Base-by-base conservation (phyloP, 2,329 filamentous ascomycete species). In the Apiospora aurea region DNA sequence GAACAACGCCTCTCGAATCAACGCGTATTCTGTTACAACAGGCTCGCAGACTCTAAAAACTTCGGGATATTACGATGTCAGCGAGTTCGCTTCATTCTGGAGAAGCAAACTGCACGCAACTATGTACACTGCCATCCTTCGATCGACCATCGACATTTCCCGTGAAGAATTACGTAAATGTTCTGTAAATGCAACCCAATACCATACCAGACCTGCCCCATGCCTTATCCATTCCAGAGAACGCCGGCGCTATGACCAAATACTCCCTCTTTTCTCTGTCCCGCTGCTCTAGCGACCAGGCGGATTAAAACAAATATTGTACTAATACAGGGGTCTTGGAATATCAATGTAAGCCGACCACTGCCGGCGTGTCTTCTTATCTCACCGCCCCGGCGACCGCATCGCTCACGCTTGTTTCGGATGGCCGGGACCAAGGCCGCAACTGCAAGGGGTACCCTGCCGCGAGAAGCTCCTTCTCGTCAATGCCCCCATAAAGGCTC, bases 401-500 rank as follows among this genome's bases (percentile, higher is more conserved):
- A 26, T 68, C 66, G n/a, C 66, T 68, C 41, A 47, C 44, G 24
- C 47, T 47, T n/a, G 43, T 47, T n/a, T 68, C 66, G 43, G 41
- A 44, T 4, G 66, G 47, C 34, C 29, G 47, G n/a, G 34, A 64
- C 57, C 57, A 64, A 41, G 68, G 68, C 13, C 47, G 68, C 68
- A 69, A 43, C 68, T 57, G 47, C n/a, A 69, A 29, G 21, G 68
- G 68, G 68, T 69, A 69, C 11, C 68, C 68, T 26, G 68, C 68
- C 5, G 57, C 47, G 47, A 69, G 13, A 18, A 69, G 68, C 4
- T 38, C 68, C 16, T 57, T 41, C 46, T 69, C 68, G 21, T 69
- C 68, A 26, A 69, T 53, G 29, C 46, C 68, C 11, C 68, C 68
- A 18, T 69, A 69, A 11, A 51, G 68, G 47, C 68, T 69, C 47